These are phyloP conservation scores for Galium porrigens DNA, from an alignment of 305 asterid species.

Conservation along the genomic window DNA sequence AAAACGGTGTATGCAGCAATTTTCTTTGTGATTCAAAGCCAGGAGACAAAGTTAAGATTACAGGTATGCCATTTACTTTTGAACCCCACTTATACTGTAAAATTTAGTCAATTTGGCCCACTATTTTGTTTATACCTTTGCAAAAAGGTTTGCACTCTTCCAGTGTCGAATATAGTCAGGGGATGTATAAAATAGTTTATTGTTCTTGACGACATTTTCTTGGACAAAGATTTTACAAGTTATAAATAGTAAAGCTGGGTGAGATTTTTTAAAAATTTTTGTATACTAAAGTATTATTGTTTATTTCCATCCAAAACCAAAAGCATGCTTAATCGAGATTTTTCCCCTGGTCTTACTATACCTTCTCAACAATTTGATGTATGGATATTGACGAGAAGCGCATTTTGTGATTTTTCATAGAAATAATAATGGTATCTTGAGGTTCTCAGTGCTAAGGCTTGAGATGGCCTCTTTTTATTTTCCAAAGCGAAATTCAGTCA, in stretches of 20 bases:
- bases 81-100: not conserved
- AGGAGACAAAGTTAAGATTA: slow-evolving; percentile 70
- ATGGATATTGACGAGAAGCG: not conserved
- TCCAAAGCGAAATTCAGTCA: not conserved
- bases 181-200: not conserved
- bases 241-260: not conserved
- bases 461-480: too few relatives aligned
- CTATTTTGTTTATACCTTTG: not conserved
- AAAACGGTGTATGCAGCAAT: slow-evolving; percentile 81
- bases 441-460: not conserved
- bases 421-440: not conserved
- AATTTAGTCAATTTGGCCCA: not conserved
- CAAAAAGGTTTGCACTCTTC: not conserved
- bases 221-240: not conserved
- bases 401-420: not conserved
- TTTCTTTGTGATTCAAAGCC: slow-evolving; percentile 73
- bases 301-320: not conserved
- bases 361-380: not conserved
- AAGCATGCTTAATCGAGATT: not conserved
- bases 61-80: slow-evolving; percentile 32
- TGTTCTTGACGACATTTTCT: not conserved
- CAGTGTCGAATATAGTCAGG: not conserved
- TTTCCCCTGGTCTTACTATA: not conserved
- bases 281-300: not conserved
- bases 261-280: too few relatives aligned